phyloP scores from a whole-genome alignment of 2,329 filamentous ascomycete species.

The Tolypocladium album region DNA sequence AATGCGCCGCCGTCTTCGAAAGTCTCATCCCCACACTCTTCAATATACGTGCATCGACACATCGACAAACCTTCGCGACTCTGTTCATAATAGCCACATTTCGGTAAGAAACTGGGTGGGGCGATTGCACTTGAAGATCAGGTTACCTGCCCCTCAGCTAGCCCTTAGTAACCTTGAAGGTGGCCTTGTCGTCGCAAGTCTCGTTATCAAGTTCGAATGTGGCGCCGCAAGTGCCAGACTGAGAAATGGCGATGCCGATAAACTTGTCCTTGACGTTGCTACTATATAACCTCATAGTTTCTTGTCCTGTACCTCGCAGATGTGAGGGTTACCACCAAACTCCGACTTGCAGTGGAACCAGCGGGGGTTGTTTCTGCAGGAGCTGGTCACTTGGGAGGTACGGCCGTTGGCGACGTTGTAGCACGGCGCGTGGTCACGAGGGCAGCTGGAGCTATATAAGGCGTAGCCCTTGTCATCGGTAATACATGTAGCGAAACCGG shows the following conservation, averaged over 20 bases:
- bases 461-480: not conserved
- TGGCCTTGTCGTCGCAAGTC: not conserved
- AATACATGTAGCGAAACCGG: not conserved
- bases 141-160: too few relatives aligned
- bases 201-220: not conserved
- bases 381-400: not conserved
- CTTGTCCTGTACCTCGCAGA: not conserved
- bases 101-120: too few relatives aligned
- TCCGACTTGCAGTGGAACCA: not conserved
- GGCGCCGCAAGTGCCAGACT: not conserved
- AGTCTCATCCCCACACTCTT: too few relatives aligned
- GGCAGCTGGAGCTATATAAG: not conserved
- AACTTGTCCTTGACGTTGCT: not conserved
- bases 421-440: not conserved
- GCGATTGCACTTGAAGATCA: too few relatives aligned
- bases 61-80: too few relatives aligned
- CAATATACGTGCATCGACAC: too few relatives aligned
- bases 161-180: not conserved
- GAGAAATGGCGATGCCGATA: not conserved
- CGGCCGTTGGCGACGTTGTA: not conserved
- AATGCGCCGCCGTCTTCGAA: too few relatives aligned
- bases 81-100: too few relatives aligned
- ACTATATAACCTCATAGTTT: not conserved
- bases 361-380: not conserved
- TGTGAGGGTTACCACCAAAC: not conserved